Evolutionary conservation across 1,284 basidiomycete genomes (phyloP), one percentile per base, ranked within the genome.

Genomic region (Rhizoctonia solani): DNA sequence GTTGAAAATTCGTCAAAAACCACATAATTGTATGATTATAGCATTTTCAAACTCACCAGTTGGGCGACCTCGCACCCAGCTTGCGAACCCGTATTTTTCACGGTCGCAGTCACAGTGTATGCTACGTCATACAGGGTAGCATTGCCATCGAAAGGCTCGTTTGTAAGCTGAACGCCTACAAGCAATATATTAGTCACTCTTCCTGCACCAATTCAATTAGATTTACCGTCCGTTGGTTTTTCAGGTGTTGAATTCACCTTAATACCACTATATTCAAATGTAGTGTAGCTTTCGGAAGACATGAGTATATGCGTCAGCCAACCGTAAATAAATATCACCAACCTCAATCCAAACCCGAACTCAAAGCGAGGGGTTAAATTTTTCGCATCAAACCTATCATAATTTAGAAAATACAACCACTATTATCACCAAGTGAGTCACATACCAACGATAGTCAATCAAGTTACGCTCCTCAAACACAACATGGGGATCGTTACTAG

Each of bases 401-500:
- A 54, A 6, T 25, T 19, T 46, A 13, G 21, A 14, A 21, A 4
- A 19, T 25, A 46, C 4, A 5, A 52, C 19, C 16, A 19, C 41
- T 19, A n/a, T 11, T 13, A 52, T 29, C 21, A 23, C 8, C 8
- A 39, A 27, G 54, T 4, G 27, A 9, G 30, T n/a, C 5, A 46
- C 44, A 14, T 11, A 69, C 44, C 67, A 68, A 25, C 68, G 68
- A 49, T 69, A 71, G 46, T 71, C 71, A 37, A 70, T 52, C 23
- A 70, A 55, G 4, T 69, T 37, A 79, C 82, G 84, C 72, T 93
- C 90, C 3, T 79, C 83, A 75, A 92, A 89, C 1, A 82, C 81
- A 68, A 88, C 83, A 47, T 77, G 70, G 2, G 74, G 73, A 6
- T 72, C 70, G 2, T 9, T 19, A 46, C 11, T 19, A 21, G 11